Percentiles rank a stretch among this genome's conserved stretches.
Evolutionary conservation across 2,329 filamentous ascomycete species (phyloP).

Genomic region (Penicillium sp.): DNA sequence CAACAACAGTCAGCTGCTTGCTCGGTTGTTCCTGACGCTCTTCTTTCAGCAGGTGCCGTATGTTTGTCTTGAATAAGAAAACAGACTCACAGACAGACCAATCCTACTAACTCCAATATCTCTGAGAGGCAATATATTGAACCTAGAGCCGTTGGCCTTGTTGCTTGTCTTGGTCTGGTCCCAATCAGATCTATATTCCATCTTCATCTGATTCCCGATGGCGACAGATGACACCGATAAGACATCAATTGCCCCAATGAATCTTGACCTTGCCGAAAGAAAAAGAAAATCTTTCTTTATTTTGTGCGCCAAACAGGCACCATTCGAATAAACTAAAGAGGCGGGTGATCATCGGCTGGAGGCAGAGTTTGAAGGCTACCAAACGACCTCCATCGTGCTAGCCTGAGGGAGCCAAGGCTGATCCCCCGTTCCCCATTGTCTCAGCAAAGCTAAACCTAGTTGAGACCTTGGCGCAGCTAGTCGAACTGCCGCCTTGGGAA

Average conservation of each 20-base stretch:
- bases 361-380: slow-evolving; percentile 1
- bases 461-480: slow-evolving; percentile 20
- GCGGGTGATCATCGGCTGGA: slow-evolving; percentile 8
- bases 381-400: slow-evolving; percentile 5
- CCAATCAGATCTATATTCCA: slow-evolving; percentile 15
- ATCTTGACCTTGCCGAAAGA: neutral
- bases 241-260: slow-evolving; percentile 10
- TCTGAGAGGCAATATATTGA: slow-evolving; percentile 5
- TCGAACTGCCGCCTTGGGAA: slow-evolving; percentile 20
- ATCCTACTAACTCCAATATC: neutral
- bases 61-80: neutral
- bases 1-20: neutral
- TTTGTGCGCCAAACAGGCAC: neutral
- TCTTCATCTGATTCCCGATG: slow-evolving; percentile 8
- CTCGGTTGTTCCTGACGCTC: neutral
- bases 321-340: slow-evolving; percentile 1
- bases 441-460: slow-evolving; percentile 19
- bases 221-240: slow-evolving; percentile 13
- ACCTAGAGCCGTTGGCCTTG: neutral
- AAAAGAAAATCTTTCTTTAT: slow-evolving; percentile 4
- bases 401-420: slow-evolving; percentile 1
- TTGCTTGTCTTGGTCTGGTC: slow-evolving; percentile 7
- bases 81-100: neutral
- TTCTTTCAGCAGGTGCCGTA: neutral
- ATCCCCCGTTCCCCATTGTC: slow-evolving; percentile 12